Conservation (phyloP, 371 early-diverging fungal species). For the Mucor indicus region DNA sequence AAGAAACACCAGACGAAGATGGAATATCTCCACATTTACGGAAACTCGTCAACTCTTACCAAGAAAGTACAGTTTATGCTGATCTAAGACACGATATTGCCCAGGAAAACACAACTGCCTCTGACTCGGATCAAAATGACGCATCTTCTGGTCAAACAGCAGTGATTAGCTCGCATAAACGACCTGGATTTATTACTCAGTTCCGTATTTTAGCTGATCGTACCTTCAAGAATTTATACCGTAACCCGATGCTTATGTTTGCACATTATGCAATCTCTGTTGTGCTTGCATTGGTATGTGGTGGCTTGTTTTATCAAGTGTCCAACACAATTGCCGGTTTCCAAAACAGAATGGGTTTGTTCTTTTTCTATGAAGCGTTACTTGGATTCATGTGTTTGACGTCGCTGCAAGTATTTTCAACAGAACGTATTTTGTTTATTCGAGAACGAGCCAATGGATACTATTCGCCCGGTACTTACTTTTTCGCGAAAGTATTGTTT, state of each 20-base stretch:
- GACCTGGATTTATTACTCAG: conserved; percentile 47
- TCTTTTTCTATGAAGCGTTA: conserved; percentile 81
- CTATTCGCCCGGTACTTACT: conserved; percentile 77
- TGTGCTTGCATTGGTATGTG: conserved; percentile 73
- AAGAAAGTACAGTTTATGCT: conserved; percentile 37
- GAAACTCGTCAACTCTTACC: conserved; percentile 42
- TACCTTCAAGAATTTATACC: conserved; percentile 84
- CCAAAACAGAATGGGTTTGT: conserved; percentile 84
- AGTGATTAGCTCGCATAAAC: not conserved
- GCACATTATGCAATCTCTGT: conserved; percentile 79
- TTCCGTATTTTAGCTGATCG: conserved; percentile 79
- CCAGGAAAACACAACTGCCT: too few relatives aligned
- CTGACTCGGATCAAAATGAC: too few relatives aligned
- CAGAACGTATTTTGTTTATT: conserved; percentile 73
- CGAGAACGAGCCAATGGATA: conserved; percentile 86
- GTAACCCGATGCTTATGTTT: conserved; percentile 83
- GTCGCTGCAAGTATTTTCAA: conserved; percentile 70
- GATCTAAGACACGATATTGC: conserved; percentile 43
- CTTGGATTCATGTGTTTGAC: conserved; percentile 80
- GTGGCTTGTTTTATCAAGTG: conserved; percentile 78
- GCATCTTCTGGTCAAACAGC: not conserved
- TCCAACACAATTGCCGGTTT: conserved; percentile 79
- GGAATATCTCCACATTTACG: conserved; percentile 42
- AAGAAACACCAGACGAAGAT: conserved; percentile 20
- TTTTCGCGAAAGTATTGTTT: conserved; percentile 71